Percentiles rank a stretch among this genome's conserved stretches.
Conservation (phyloP, 208 protist genomes). For the Crithidia sp. region DNA sequence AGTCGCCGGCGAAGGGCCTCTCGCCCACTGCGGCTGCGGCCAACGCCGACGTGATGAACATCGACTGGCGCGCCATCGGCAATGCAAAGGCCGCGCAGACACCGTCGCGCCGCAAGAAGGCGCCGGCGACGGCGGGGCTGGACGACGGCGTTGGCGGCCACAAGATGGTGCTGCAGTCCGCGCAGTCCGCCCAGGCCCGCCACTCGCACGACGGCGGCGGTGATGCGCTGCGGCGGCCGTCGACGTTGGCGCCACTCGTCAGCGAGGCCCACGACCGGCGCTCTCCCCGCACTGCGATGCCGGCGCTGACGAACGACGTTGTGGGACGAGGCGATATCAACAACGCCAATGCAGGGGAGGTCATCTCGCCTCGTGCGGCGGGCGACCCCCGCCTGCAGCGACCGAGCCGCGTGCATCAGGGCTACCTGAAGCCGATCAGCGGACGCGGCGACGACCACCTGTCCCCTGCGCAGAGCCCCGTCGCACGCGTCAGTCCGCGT, state of each 20-base stretch:
- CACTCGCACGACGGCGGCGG: conserved; percentile 6
- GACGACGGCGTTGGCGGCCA: conserved; percentile 21
- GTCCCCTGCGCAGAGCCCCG: conserved; percentile 14
- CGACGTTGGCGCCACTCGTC: conserved; percentile 21
- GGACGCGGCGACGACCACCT: conserved; percentile 10
- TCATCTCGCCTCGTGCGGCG: conserved; percentile 7
- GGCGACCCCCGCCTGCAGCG: conserved; percentile 21
- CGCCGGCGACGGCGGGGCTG: conserved; percentile 11
- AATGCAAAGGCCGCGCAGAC: conserved; percentile 9
- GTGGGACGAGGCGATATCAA: not conserved
- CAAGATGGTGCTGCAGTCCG: conserved; percentile 21
- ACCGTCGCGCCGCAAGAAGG: conserved; percentile 15
- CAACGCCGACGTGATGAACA: conserved; percentile 6
- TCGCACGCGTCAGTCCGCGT: conserved; percentile 9
- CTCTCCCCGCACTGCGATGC: conserved; percentile 3
- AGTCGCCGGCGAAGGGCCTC: conserved; percentile 5
- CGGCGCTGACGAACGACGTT: not conserved
- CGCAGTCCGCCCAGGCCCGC: conserved; percentile 9
- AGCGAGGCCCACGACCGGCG: conserved; percentile 14
- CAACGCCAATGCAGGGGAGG: conserved; percentile 4
- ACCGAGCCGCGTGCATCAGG: conserved; percentile 25
- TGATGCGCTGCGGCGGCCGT: conserved; percentile 11
- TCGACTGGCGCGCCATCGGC: conserved; percentile 19
- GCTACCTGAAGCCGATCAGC: conserved; percentile 32
- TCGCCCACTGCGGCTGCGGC: not conserved